Evolutionary conservation across 1,284 basidiomycete genomes (phyloP), one percentile per base, ranked within the genome.

Genomic region (Pseudozyma sp.): DNA sequence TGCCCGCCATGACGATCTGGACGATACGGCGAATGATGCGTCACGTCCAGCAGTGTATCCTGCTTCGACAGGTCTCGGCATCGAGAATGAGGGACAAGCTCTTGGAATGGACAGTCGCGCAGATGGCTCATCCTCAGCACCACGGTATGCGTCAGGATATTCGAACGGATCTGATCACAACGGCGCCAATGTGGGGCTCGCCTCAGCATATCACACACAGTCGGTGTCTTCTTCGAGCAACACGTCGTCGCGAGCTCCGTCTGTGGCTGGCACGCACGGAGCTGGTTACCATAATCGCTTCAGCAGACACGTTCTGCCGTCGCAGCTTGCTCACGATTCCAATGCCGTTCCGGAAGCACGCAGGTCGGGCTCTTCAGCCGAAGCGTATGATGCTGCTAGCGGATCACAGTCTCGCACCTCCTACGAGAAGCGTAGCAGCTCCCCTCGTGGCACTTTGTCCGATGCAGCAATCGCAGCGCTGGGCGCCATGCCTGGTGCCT

Each of bases 381-480:
- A 57, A 1, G 38, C 52, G 8, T 42, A 35, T 31, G 25, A 31
- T 31, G 25, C 25, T 31, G 25, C 25, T 31, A 31, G 3, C 25
- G 25, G 25, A 31, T 31, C 25, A 31, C 25, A 31, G 1, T 42
- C 64, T 13, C 44, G 53, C 19, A 16, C 57, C 1, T 68, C 70
- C 16, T 52, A 51, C 36, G 61, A 61, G 16, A 62, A 38, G 8
- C 18, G 45, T 38, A 55, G 19, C 25, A 51, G 34, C 38, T 55
- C 65, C 31, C 63, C 64, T 3, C 71, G 65, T 7, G 70, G 68
- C 2, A 64, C 62, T 10, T 58, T 79, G 31, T 76, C 76, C 13
- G 79, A 81, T 47, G 53, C 68, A 19, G 72, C 63, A 9, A 80
- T 80, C 18, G 67, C 69, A 9, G 58, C 59, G n/a, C 45, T 80